phyloP scores from a whole-genome alignment of 1,284 basidiomycete species.

The Marasmius tenuissimus region DNA sequence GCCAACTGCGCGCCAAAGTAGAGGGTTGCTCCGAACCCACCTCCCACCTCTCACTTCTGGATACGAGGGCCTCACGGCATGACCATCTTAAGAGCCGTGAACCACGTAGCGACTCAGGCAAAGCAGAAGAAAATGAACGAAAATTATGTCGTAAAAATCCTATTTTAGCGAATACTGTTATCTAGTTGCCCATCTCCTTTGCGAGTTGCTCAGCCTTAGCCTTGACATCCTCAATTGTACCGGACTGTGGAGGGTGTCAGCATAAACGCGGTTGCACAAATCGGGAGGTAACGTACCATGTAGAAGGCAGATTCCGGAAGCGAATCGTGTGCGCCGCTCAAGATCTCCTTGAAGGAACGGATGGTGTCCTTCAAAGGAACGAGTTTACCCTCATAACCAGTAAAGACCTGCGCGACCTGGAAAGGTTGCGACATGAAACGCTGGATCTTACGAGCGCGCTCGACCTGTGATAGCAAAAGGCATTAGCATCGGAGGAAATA shows the following conservation, averaged over 20 bases:
- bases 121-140: background rate
- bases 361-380: constrained; percentile 92
- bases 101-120: too few relatives aligned
- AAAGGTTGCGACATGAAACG: constrained; percentile 99
- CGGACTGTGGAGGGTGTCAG: constrained; percentile 43
- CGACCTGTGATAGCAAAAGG: constrained; percentile 58
- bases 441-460: constrained; percentile 89
- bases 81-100: too few relatives aligned
- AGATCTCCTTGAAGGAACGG: constrained; percentile 95
- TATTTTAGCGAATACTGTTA: background rate
- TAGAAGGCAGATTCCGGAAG: constrained; percentile 95
- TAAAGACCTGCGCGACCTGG: constrained; percentile 99
- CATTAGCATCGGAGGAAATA: background rate
- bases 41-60: too few relatives aligned
- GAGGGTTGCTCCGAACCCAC: too few relatives aligned
- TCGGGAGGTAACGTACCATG: constrained; percentile 52
- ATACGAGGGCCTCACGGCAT: too few relatives aligned
- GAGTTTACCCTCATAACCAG: constrained; percentile 96
- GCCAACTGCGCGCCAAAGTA: too few relatives aligned
- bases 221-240: constrained; percentile 94
- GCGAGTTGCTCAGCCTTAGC: constrained; percentile 95
- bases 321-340: constrained; percentile 84
- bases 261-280: background rate
- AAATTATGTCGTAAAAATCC: background rate
- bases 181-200: constrained; percentile 82